phyloP scores from a whole-genome alignment of 2,329 filamentous ascomycete species.

The Teratosphaeria gauchensis region DNA sequence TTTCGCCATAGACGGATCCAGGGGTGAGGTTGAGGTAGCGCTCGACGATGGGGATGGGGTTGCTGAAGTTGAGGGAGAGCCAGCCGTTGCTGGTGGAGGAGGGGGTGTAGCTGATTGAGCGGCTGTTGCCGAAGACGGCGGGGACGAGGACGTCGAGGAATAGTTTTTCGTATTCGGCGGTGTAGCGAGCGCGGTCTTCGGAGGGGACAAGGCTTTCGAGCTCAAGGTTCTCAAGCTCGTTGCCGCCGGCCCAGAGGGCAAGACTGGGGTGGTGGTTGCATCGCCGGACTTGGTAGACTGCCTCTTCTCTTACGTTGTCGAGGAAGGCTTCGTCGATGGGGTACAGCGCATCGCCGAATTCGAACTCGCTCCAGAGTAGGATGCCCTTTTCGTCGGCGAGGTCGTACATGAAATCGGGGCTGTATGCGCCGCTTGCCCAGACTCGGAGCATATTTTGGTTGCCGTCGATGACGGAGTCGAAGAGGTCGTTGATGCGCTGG shows the following conservation, averaged over 20 bases:
- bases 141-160: constrained; percentile 48
- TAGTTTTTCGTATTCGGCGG: constrained; percentile 48
- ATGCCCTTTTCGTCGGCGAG: constrained; percentile 53
- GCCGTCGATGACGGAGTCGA: constrained; percentile 45
- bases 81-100: constrained; percentile 53
- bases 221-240: constrained; percentile 51
- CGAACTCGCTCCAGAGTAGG: constrained; percentile 54
- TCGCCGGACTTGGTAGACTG: constrained; percentile 51
- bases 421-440: constrained; percentile 43
- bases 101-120: constrained; percentile 51
- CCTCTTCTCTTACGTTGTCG: constrained; percentile 47
- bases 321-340: constrained; percentile 46
- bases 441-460: constrained; percentile 52
- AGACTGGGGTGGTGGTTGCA: constrained; percentile 47
- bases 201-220: constrained; percentile 36
- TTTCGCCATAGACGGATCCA: constrained; percentile 50
- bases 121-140: constrained; percentile 48
- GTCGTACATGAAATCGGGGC: constrained; percentile 54
- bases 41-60: constrained; percentile 39
- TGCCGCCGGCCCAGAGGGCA: constrained; percentile 36
- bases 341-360: constrained; percentile 53
- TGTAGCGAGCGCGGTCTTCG: constrained; percentile 33
- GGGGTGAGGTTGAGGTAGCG: constrained; percentile 46
- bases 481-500: constrained; percentile 42
- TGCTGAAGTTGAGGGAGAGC: constrained; percentile 43